Base-by-base conservation (phyloP, 495 filamentous ascomycete species). In the Xylaria sp. region DNA sequence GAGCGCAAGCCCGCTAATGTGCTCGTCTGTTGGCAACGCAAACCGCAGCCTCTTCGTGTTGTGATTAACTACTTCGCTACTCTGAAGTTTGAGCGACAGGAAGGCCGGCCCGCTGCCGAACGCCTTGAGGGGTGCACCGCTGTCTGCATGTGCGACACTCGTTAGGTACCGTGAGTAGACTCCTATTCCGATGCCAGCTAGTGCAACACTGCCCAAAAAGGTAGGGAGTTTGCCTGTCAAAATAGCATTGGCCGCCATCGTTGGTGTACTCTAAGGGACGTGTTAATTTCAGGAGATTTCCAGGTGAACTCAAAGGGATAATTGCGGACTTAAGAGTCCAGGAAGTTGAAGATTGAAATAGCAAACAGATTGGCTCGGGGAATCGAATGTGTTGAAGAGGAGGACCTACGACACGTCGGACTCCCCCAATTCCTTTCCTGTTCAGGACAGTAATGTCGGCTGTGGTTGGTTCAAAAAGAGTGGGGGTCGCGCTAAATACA, bases 41-140 rank as follows among this genome's bases (percentile, higher is more conserved):
- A 92, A 92, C 5, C 87, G 83, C 61, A 92, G 78, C 43, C 84
- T 83, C 75, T 90, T 92, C 5, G 88, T 91, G 71, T 92, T 89
- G 79, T 90, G 88, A 75, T 88, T 91, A 63, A 92, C 83, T 1
- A 79, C 71, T 73, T 90, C 84, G 61, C 84, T 81, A 75, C 87
- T 88, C 52, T 84, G 77, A 0, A 87, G 79, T 52, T 77, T 69
- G 5, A 87, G 79, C 17, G 76, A 80, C 48, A 79, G 71, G 70
- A 84, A 82, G 0, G 75, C 77, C 14, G 77, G 77, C 1, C 75
- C 75, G 37, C 50, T 19, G 7, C 75, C 73, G 48, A 79, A 79
- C 2, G 66, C 69, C 55, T 64, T 69, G 17, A 63, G 73, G 5
- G 75, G 73, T n/a, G 72, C 70, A 15, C 70, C 75, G 14, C 58